Evolutionary conservation across 2,329 filamentous ascomycete genomes (phyloP), one percentile per base, ranked within the genome.

Genomic region (Colletotrichum horii): DNA sequence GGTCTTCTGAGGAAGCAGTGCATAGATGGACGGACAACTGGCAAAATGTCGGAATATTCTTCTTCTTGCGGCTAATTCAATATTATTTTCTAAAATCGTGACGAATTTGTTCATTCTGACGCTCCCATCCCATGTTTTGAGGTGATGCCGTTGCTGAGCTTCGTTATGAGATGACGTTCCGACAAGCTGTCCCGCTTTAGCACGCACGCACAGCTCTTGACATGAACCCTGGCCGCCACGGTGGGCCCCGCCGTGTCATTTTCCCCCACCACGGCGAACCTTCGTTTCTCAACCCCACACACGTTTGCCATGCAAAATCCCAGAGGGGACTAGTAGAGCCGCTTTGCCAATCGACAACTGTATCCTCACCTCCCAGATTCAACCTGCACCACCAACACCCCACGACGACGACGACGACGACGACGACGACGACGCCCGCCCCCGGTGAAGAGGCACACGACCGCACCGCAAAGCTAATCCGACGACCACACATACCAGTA

Each of bases 221-320:
- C 6, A n/a, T 52, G 65, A 66, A 70, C 66, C 71, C 70, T 56
- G 36, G 38, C 34, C 22, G 24, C 24, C 36, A 7, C 22, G 56
- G 70, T 74, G 74, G 70, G 55, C 30, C 70, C 70, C 56, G 43
- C 38, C 34, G 58, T 56, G 22, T 24, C 16, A 34, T 28, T 52
- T 52, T 52, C 52, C 69, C 74, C 74, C 74, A 66, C 70, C 66
- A 75, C 60, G 12, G 43, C 32, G 71, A 68, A 74, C 71, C 43
- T 64, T 74, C 62, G 70, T 64, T 64, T 76, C 16, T 32, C 52
- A 58, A 74, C 74, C 71, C 65, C 71, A 76, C 74, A 75, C 38
- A 52, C 28, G 19, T 64, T 26, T 64, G 58, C 71, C 71, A 48
- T 48, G 38, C 38, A 67, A 76, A 76, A 75, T 75, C 71, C 71